A percentile compares a stretch with the other conserved stretches of the same genome.
These are phyloP conservation scores for Tulasnella sp. DNA, from an alignment of 768 basidiomycete species.

Conservation along the genomic window DNA sequence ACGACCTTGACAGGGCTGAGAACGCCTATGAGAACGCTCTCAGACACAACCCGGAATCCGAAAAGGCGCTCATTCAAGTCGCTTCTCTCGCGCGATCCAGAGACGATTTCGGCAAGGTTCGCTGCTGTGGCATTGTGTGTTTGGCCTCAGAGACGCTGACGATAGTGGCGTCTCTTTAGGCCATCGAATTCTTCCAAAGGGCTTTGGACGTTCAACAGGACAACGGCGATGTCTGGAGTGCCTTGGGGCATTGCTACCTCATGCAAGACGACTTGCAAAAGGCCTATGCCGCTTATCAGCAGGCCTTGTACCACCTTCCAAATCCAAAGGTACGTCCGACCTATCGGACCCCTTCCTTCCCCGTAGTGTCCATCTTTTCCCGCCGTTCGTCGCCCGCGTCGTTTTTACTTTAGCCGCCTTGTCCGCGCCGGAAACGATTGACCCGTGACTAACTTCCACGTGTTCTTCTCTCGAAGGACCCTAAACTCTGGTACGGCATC, in stretches of 20 bases:
- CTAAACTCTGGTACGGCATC: constrained; percentile 98
- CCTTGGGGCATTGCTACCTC: constrained; percentile 92
- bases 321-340: constrained; percentile 67
- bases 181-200: constrained; percentile 93
- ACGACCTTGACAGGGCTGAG: constrained; percentile 84
- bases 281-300: constrained; percentile 97
- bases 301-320: constrained; percentile 88
- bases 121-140: constrained; percentile 11
- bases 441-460: constrained; percentile 4
- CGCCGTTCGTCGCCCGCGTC: not conserved
- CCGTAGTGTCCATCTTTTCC: not conserved
- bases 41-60: constrained; percentile 86
- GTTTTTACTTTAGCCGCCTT: not conserved
- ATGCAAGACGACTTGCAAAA: constrained; percentile 99
- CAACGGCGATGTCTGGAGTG: constrained; percentile 98
- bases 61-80: constrained; percentile 83
- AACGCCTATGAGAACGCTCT: constrained; percentile 91
- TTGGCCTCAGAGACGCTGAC: not conserved
- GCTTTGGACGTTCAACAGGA: constrained; percentile 84
- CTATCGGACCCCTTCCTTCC: not conserved
- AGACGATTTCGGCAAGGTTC: constrained; percentile 91
- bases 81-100: constrained; percentile 95
- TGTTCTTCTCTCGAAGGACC: constrained; percentile 49
- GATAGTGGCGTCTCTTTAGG: constrained; percentile 35
- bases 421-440: not conserved